Percentiles rank a stretch among this genome's conserved stretches.
Conservation (phyloP, 805 yeast genomes). For the Cyberlindnera samutprakarnensis region DNA sequence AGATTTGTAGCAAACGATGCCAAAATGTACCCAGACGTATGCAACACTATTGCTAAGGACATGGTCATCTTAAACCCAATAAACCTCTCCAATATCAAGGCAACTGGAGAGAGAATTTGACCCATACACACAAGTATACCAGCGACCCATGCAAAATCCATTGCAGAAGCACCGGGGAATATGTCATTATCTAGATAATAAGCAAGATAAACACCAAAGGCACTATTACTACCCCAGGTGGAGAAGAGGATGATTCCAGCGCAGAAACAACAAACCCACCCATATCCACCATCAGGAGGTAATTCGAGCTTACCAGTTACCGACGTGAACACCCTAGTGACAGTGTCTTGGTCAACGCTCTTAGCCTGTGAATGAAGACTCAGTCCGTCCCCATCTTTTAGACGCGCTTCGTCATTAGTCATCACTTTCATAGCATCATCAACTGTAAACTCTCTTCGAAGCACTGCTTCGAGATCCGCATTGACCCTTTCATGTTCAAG, state of each 20-base stretch:
- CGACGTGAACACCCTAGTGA: slow-evolving; percentile 1
- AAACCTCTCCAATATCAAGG: slow-evolving; percentile 36
- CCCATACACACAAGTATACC: slow-evolving; percentile 53
- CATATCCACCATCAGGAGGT: slow-evolving; percentile 58
- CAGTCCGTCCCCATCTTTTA: not conserved
- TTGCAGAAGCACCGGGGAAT: slow-evolving; percentile 46
- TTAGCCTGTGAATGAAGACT: not conserved
- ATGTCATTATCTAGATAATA: slow-evolving; percentile 42
- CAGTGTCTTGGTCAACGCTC: not conserved
- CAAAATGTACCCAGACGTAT: slow-evolving; percentile 47
- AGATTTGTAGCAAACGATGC: slow-evolving; percentile 51
- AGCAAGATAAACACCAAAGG: slow-evolving; percentile 54
- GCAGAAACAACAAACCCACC: slow-evolving; percentile 54
- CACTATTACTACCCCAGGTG: slow-evolving; percentile 62
- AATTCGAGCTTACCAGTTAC: slow-evolving; percentile 4
- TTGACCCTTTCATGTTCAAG: slow-evolving; percentile 1
- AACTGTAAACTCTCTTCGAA: slow-evolving; percentile 6
- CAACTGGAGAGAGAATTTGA: slow-evolving; percentile 52
- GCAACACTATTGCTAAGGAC: slow-evolving; percentile 39
- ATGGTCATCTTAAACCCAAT: slow-evolving; percentile 43
- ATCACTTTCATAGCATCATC: slow-evolving; percentile 5
- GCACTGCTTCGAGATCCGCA: slow-evolving; percentile 1
- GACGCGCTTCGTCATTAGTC: not conserved
- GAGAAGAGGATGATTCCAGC: slow-evolving; percentile 43
- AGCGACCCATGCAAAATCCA: slow-evolving; percentile 60